Evolutionary conservation across 2,329 filamentous ascomycete genomes (phyloP), one percentile per base, ranked within the genome.

Genomic region (Fusarium goolgardi): DNA sequence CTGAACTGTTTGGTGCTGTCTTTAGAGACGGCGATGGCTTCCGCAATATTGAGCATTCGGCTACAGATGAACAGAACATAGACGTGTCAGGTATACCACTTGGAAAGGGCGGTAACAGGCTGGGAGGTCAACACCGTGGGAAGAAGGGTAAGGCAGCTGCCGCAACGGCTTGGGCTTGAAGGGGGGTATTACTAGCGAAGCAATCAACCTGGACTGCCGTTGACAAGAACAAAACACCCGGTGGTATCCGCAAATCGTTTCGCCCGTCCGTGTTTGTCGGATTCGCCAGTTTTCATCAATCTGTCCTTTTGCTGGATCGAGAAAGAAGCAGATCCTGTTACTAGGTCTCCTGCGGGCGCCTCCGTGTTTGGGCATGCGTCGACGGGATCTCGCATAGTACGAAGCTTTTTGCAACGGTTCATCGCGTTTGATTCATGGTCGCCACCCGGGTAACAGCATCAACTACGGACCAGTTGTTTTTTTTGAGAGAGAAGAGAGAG

Each of bases 21-120:
- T 89, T 97, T 70, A 89, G 89, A 74, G 92, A 96, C 21, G 88
- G 89, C 6, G 92, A 96, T 8, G 92, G 92, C 25, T 91, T 91
- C 78, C 76, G 80, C 7, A 68, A 64, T 31, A 43, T 53, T 1
- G 77, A 78, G 34, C 69, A 74, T 11, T 64, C 68, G 2, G 39
- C 63, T 7, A 47, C 59, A 8, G 74, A 75, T 2, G 80, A 80
- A n/a, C 71, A 73, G 27, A 55, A 59, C 12, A 63, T 76, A 41
- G 78, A 79, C 16, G 49, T 75, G 9, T 70, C 73, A 43, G 69
- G 70, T 4, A 40, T 72, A 4, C 64, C 69, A 2, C 37, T 70
- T 34, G 67, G 69, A 11, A 73, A 65, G 20, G 62, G 40, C 29
- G 18, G 31, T n/a, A 55, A 49, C 11, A 59, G 53, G 29, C 27